Base-by-base conservation (phyloP, 768 basidiomycete genomes). In the Gelatoporia subvermispora region DNA sequence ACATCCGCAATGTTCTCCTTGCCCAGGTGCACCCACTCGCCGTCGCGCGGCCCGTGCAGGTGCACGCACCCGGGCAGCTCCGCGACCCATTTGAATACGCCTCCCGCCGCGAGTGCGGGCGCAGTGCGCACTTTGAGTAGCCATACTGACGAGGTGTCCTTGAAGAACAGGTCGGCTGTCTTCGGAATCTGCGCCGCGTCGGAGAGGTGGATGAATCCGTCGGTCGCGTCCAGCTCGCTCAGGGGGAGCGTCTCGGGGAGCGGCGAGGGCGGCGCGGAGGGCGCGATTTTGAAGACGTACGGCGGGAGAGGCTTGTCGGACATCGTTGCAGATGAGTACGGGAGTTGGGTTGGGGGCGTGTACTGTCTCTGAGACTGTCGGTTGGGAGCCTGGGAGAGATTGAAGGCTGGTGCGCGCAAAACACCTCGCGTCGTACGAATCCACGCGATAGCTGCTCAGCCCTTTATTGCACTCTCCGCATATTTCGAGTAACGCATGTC, bases 221-320 rank as follows among this genome's bases (percentile, higher is more conserved):
- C 70, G 28, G 67, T 53, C 21, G 45, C 50, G 60, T 77, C 75
- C 24, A 74, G 65, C 36, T 62, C 64, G 48, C 66, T 67, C 15
- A 70, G 57, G 41, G 67, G 67, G 52, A 75, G 69, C 18, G 54
- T 55, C 42, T 60, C 20, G 38, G 68, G 64, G n/a, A 70, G 58
- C 3, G 70, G 69, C 3, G 63, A 51, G 17, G 65, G 55, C 0
- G 74, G 70, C n/a, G 74, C 64, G 8, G 70, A 54, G 11, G 73
- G 68, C 25, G 83, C 62, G 50, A 85, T 73, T 55, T 84, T 85
- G 70, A 84, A 85, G 51, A 85, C 45, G 62, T 81, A 82, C 2
- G 67, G 73, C 4, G 79, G 82, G 28, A 31, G 5, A 13, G 28
- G 28, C 28, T 31, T 31, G 28, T 13, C 13, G 7, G 28, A 31